A percentile compares a stretch with the other conserved stretches of the same genome.
Evolutionary conservation across 2,329 filamentous ascomycete genomes (phyloP).

Genomic region (Plectosphaerella cucumerina): DNA sequence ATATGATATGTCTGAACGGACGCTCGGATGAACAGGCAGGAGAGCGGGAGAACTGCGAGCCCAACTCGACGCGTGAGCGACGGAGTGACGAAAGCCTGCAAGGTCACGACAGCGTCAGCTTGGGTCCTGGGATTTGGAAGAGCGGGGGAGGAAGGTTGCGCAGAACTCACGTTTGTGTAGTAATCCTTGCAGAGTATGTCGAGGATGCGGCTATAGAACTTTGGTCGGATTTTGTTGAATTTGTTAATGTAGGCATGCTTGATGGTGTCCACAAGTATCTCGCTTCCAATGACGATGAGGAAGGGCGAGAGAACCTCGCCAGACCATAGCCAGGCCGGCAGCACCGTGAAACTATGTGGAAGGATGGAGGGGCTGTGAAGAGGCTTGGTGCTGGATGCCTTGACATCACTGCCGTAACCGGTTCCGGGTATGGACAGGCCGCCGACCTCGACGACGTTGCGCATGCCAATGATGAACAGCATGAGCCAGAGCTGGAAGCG

Average conservation of each 20-base stretch:
- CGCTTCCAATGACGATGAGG: conserved; percentile 86
- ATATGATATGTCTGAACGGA: conserved; percentile 97
- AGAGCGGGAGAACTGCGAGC: conserved; percentile 85
- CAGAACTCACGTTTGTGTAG: conserved; percentile 79
- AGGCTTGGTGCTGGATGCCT: conserved; percentile 53
- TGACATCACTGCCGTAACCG: conserved; percentile 42
- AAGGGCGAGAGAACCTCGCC: conserved; percentile 92
- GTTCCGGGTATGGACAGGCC: conserved; percentile 64
- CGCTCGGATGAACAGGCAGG: conserved; percentile 91
- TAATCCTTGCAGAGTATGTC: conserved; percentile 97
- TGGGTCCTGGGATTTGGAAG: too few species aligned
- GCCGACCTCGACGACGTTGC: conserved; percentile 94
- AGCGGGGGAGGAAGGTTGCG: not conserved
- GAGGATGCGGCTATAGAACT: conserved; percentile 82
- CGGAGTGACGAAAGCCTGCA: conserved; percentile 79
- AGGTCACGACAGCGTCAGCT: not conserved
- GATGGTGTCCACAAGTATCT: conserved; percentile 94
- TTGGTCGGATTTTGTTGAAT: conserved; percentile 94
- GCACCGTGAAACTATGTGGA: conserved; percentile 83
- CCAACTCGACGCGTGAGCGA: conserved; percentile 87
- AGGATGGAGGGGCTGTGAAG: conserved; percentile 70
- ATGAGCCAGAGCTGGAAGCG: conserved; percentile 97
- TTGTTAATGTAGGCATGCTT: conserved; percentile 98
- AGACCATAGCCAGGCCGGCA: conserved; percentile 73
- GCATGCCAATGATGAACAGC: conserved; percentile 90